These are phyloP conservation scores for Salvia splendens DNA, from an alignment of 257 asterid genomes.

Conservation along the genomic window DNA sequence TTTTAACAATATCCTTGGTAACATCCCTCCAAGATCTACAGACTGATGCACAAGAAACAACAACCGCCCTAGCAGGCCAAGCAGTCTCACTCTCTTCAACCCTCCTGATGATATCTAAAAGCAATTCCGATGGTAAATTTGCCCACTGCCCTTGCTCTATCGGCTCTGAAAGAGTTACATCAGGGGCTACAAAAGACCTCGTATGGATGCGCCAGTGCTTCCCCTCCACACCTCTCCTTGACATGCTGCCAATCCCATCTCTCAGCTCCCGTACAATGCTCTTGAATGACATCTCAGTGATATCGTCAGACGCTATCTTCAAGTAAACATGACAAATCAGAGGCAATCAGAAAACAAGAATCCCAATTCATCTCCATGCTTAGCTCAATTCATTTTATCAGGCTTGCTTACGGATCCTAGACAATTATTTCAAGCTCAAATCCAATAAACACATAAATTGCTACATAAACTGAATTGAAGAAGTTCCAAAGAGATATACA, in stretches of 20 bases:
- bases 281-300: conserved; percentile 70
- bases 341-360: conserved; percentile 5
- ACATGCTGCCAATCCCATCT: conserved; percentile 82
- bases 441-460: conserved; percentile 1
- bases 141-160: conserved; percentile 93
- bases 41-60: conserved; percentile 86
- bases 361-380: neutral
- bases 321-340: neutral
- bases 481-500: conserved; percentile 23
- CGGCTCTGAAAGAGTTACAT: conserved; percentile 53
- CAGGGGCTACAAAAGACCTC: conserved; percentile 71
- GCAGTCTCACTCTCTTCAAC: conserved; percentile 90
- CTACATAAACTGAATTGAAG: neutral
- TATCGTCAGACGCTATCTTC: conserved; percentile 30
- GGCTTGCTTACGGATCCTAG: conserved; percentile 20
- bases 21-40: conserved; percentile 93
- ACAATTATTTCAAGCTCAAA: conserved; percentile 12
- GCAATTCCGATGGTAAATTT: conserved; percentile 82
- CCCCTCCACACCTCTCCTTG: conserved; percentile 60
- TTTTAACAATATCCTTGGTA: conserved; percentile 90
- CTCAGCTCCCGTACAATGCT: conserved; percentile 74
- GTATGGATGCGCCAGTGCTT: conserved; percentile 72
- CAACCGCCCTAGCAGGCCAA: conserved; percentile 88
- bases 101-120: conserved; percentile 76
- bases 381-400: conserved; percentile 16